Evolutionary conservation across 75 land plant species (phyloP), one percentile per base, ranked within the genome.

Genomic region (Picea glauca): DNA sequence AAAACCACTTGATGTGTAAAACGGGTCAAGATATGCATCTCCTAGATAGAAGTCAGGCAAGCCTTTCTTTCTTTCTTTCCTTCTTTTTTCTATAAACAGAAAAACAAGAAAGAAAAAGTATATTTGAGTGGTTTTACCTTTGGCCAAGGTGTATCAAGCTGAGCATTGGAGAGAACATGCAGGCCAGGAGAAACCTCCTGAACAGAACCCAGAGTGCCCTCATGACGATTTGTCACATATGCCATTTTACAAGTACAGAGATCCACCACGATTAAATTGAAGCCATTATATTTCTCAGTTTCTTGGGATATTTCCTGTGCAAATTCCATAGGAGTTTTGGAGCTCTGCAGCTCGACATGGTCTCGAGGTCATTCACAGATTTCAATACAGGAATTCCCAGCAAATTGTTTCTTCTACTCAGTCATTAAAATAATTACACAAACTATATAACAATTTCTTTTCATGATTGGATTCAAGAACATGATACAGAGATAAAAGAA

Each of bases 151-250:
- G 88, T 77, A 78, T 94, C 98, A 58, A 94, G 75, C 18, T 58
- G 84, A 60, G 92, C 95, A 90, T 97, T 97, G 76, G 92, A 78
- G 20, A 96, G 82, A 15, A 92, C 95, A 87, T 97, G 99, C 61
- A 94, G 74, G 1, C 98, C 99, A 23, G 91, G 91, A 62, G 86
- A 83, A 66, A 96, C 91, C 57, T 90, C 80, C 38, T 80, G 76
- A 21, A 88, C 78, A 33, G 58, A 75, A 21, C 72, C 32, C 9
- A 78, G 68, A 46, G 70, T 81, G 26, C 86, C 94, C 70, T 78
- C 78, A 50, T 84, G 87, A 67, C 99, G 82, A 76, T 97, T 94
- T 35, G 98, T 88, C 33, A 92, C 74, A 75, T 90, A 97, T 3
- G 92, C 87, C 93, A 90, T 93, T 67, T 80, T 83, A 58, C 86